phyloP scores from a whole-genome alignment of 768 basidiomycete species.

The Tremella fuciformis region DNA sequence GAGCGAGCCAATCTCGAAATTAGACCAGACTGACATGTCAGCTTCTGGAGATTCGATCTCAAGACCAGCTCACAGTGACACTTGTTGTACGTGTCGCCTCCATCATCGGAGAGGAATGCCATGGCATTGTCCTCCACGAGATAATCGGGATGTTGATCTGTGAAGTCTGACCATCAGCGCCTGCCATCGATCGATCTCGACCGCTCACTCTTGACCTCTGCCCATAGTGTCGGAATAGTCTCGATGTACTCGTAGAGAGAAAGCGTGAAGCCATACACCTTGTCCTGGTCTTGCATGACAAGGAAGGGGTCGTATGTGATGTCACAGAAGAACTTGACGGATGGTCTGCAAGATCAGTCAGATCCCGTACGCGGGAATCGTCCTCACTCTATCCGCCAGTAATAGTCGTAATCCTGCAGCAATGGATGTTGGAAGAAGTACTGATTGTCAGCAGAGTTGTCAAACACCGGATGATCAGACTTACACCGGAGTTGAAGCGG shows the following conservation, averaged over 20 bases:
- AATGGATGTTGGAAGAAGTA: slow-evolving; percentile 82
- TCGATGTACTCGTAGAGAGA: slow-evolving; percentile 72
- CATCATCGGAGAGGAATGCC: slow-evolving; percentile 71
- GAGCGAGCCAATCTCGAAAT: slow-evolving; percentile 82
- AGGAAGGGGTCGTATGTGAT: slow-evolving; percentile 67
- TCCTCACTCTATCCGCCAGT: slow-evolving; percentile 83
- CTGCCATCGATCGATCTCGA: background rate
- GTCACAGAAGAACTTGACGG: slow-evolving; percentile 77
- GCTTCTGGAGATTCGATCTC: background rate
- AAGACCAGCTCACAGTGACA: slow-evolving; percentile 63
- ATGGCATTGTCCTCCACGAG: slow-evolving; percentile 66
- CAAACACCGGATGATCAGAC: slow-evolving; percentile 39
- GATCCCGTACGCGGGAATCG: slow-evolving; percentile 6
- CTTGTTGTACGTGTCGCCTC: slow-evolving; percentile 68
- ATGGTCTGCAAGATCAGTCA: slow-evolving; percentile 57
- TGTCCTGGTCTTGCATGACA: slow-evolving; percentile 72
- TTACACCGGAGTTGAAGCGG: slow-evolving; percentile 84
- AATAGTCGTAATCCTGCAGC: slow-evolving; percentile 72
- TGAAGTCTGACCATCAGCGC: slow-evolving; percentile 60
- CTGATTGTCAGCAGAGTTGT: slow-evolving; percentile 50
- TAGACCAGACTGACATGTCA: slow-evolving; percentile 71
- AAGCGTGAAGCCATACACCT: slow-evolving; percentile 84
- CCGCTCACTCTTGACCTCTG: slow-evolving; percentile 62
- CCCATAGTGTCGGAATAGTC: slow-evolving; percentile 80
- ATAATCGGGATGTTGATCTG: slow-evolving; percentile 62